These are phyloP conservation scores for Hypholoma sublateritium DNA, from an alignment of 768 basidiomycete species.

Conservation along the genomic window DNA sequence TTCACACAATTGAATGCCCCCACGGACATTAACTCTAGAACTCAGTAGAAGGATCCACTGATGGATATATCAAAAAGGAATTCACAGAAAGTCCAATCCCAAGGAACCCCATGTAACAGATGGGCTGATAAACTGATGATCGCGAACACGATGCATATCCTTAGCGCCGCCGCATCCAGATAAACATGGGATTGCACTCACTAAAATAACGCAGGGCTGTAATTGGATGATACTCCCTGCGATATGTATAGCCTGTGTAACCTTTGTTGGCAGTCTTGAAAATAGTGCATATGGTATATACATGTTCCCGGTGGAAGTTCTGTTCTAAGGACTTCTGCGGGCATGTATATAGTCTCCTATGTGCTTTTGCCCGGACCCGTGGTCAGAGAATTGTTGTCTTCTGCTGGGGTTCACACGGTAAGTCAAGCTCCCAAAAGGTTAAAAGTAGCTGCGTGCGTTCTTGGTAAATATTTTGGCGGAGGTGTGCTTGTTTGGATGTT, in stretches of 20 bases:
- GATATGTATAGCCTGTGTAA: constrained; percentile 8
- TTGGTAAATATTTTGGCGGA: background rate
- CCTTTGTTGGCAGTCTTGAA: constrained; percentile 8
- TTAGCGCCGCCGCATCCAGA: constrained; percentile 18
- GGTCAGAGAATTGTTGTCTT: constrained; percentile 6
- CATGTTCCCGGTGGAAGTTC: background rate
- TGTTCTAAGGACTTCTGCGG: background rate
- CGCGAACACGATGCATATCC: constrained; percentile 9
- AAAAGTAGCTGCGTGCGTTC: background rate
- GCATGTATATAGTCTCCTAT: constrained; percentile 1
- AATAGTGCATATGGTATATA: constrained; percentile 6
- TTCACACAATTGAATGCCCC: background rate
- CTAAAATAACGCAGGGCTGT: constrained; percentile 11
- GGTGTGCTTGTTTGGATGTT: background rate
- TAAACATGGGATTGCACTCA: constrained; percentile 13
- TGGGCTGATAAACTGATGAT: constrained; percentile 17
- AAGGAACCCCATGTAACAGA: constrained; percentile 7
- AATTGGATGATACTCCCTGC: constrained; percentile 16
- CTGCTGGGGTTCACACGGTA: constrained; percentile 8
- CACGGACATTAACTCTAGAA: constrained; percentile 4
- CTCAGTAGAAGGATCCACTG: background rate
- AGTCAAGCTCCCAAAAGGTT: constrained; percentile 2
- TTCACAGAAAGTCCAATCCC: constrained; percentile 11
- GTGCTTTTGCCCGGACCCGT: constrained; percentile 12
- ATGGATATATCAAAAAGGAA: constrained; percentile 3